Evolutionary conservation across 176 grass and related monocot genomes (phyloP).

Genomic region (Musa acuminata): DNA sequence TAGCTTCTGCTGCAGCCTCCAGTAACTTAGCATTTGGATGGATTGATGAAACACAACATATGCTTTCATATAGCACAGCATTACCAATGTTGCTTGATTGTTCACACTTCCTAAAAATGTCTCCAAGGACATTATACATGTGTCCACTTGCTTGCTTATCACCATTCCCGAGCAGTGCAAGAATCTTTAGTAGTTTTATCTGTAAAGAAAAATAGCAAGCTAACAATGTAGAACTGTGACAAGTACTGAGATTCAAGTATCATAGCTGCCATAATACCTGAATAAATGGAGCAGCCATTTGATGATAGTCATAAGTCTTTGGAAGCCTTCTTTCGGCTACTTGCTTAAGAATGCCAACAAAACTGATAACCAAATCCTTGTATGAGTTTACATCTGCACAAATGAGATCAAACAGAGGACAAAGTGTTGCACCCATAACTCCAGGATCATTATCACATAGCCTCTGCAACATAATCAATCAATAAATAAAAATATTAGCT

Average conservation of each 20-base stretch:
- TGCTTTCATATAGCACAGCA: constrained; percentile 88
- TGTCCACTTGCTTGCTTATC: constrained; percentile 90
- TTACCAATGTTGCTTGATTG: constrained; percentile 91
- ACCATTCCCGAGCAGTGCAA: constrained; percentile 79
- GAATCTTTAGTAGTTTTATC: constrained; percentile 98
- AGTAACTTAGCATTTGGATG: constrained; percentile 84
- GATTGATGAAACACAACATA: constrained; percentile 97
- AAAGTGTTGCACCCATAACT: constrained; percentile 94
- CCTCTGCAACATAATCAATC: constrained; percentile 38
- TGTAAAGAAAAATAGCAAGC: constrained; percentile 26
- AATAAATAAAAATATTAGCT: constrained; percentile 9
- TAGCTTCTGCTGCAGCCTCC: constrained; percentile 83
- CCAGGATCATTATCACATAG: constrained; percentile 94
- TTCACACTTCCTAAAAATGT: constrained; percentile 96
- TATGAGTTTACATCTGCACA: constrained; percentile 68
- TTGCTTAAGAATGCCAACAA: constrained; percentile 98
- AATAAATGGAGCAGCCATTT: constrained; percentile 98
- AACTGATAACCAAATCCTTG: constrained; percentile 88
- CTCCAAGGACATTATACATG: constrained; percentile 79
- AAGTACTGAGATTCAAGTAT: background rate
- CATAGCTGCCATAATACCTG: constrained; percentile 34
- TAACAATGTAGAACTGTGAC: background rate
- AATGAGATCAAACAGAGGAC: constrained; percentile 92
- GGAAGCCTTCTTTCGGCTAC: constrained; percentile 93
- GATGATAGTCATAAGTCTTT: constrained; percentile 92